These are phyloP conservation scores for Fusarium torreyae DNA, from an alignment of 2,329 filamentous ascomycete species.

Conservation along the genomic window DNA sequence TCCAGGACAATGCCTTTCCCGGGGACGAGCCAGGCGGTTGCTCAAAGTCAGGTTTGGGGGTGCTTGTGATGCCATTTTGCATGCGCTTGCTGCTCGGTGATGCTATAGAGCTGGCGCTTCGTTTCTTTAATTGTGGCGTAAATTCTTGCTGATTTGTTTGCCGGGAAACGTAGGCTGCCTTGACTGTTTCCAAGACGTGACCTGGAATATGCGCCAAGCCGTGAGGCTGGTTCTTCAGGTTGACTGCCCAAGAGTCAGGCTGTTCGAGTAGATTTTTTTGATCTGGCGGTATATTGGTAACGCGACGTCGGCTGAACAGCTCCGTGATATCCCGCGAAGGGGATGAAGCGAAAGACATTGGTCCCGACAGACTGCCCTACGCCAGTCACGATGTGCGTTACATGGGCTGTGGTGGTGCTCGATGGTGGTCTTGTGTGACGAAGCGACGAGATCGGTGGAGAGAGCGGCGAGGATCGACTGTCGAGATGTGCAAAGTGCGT, in stretches of 20 bases:
- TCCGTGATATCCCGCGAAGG: constrained; percentile 44
- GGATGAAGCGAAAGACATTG: constrained; percentile 50
- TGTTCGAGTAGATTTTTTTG: constrained; percentile 57
- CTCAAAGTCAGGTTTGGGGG: not conserved
- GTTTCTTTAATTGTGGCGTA: constrained; percentile 20
- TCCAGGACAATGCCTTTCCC: constrained; percentile 41
- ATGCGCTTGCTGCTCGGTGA: constrained; percentile 25
- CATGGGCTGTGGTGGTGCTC: constrained; percentile 39
- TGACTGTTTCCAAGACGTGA: constrained; percentile 54
- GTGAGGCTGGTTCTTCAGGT: constrained; percentile 44
- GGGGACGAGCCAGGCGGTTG: constrained; percentile 20
- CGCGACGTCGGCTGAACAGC: constrained; percentile 48
- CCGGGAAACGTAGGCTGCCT: constrained; percentile 42
- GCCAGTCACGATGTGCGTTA: constrained; percentile 38
- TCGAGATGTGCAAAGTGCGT: not conserved
- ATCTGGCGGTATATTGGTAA: constrained; percentile 56
- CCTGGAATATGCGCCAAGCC: constrained; percentile 54
- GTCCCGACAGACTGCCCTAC: constrained; percentile 38
- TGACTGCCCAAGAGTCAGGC: constrained; percentile 56
- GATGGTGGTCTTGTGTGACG: constrained; percentile 16
- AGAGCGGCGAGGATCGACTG: constrained; percentile 4
- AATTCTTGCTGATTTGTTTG: constrained; percentile 2
- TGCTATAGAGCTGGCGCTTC: constrained; percentile 9
- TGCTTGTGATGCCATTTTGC: constrained; percentile 17
- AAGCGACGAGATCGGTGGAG: constrained; percentile 2